A percentile compares a stretch with the other conserved stretches of the same genome.
These are phyloP conservation scores for Volutella citrinella DNA, from an alignment of 2,329 filamentous ascomycete species.

Conservation along the genomic window DNA sequence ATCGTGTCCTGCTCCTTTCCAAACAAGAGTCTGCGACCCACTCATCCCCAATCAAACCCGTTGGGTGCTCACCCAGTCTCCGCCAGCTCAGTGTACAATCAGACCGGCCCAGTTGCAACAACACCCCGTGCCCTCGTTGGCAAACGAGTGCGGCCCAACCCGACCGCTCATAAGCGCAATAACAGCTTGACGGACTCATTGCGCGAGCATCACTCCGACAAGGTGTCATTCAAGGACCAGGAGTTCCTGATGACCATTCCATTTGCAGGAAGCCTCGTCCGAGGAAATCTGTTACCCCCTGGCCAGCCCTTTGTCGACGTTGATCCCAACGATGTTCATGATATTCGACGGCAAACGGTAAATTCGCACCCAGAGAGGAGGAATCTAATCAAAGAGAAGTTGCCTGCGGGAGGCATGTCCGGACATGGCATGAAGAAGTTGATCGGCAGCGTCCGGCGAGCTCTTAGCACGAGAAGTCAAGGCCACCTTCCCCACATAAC, in stretches of 20 bases:
- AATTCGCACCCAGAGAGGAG: slow-evolving; percentile 41
- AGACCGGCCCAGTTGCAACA: slow-evolving; percentile 50
- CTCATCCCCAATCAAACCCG: slow-evolving; percentile 38
- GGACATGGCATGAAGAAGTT: slow-evolving; percentile 80
- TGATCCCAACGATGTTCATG: slow-evolving; percentile 48
- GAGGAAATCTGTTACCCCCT: slow-evolving; percentile 81
- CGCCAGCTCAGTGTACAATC: slow-evolving; percentile 45
- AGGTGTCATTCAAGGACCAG: slow-evolving; percentile 49
- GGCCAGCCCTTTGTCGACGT: slow-evolving; percentile 76
- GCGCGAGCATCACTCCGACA: slow-evolving; percentile 61
- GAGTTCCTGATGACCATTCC: slow-evolving; percentile 62
- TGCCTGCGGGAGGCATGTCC: slow-evolving; percentile 58
- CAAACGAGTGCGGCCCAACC: slow-evolving; percentile 56
- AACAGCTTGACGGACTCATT: slow-evolving; percentile 85
- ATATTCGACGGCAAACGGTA: slow-evolving; percentile 51
- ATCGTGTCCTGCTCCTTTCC: slow-evolving; percentile 64
- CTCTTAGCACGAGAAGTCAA: slow-evolving; percentile 62
- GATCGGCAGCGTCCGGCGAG: slow-evolving; percentile 80
- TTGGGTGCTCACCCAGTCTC: slow-evolving; percentile 56
- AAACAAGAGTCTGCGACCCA: slow-evolving; percentile 43
- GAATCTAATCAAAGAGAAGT: slow-evolving; percentile 42
- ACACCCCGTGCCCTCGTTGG: slow-evolving; percentile 57
- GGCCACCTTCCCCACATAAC: slow-evolving; percentile 42
- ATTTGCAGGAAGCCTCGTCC: slow-evolving; percentile 79
- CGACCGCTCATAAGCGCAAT: slow-evolving; percentile 70